Evolutionary conservation across 345 rosid species (phyloP).

Genomic region (Aegle marmelos): DNA sequence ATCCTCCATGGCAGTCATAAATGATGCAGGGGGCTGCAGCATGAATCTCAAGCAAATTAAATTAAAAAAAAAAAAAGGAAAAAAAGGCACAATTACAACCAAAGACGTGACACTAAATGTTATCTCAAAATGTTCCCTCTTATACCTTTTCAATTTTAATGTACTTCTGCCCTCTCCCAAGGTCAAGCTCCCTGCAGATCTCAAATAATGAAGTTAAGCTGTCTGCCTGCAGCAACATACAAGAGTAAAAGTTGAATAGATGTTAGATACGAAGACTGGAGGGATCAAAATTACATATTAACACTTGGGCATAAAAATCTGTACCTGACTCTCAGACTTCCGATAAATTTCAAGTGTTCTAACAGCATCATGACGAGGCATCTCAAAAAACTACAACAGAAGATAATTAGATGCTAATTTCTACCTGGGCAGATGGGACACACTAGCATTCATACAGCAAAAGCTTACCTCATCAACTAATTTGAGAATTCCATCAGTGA

Average conservation of each 20-base stretch:
- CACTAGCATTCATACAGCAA: not conserved
- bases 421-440: not conserved
- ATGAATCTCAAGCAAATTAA: constrained; percentile 1
- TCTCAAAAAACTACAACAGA: constrained; percentile 34
- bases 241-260: not conserved
- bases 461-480: constrained; percentile 36
- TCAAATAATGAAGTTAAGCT: constrained; percentile 33
- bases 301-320: not conserved
- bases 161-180: constrained; percentile 23
- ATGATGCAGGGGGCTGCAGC: constrained; percentile 36
- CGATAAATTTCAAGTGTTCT: constrained; percentile 39
- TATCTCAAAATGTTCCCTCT: not conserved
- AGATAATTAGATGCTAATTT: not conserved
- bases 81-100: not conserved
- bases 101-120: too few relatives aligned
- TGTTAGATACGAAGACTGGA: too few relatives aligned
- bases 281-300: not conserved
- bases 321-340: constrained; percentile 30
- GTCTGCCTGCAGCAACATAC: constrained; percentile 26
- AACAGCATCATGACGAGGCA: constrained; percentile 30
- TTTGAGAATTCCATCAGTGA: constrained; percentile 34
- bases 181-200: constrained; percentile 23
- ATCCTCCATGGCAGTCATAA: constrained; percentile 36
- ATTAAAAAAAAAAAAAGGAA: not conserved
- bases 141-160: constrained; percentile 32